Conservation (phyloP, 169 alveolate species). For the Eimeria brunetti region DNA sequence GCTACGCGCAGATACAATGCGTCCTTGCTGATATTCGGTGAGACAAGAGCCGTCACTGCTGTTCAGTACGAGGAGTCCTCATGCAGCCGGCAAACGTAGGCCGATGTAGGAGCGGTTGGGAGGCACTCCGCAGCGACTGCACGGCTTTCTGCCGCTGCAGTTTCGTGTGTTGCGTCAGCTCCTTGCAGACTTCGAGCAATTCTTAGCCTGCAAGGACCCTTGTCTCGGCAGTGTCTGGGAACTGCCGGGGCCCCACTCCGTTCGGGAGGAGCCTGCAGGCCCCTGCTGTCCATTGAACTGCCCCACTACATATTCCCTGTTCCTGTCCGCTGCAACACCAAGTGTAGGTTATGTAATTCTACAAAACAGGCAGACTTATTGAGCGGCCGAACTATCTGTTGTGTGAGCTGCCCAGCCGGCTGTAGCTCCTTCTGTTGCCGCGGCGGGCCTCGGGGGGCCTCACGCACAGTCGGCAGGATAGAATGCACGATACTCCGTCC, state of each 20-base stretch:
- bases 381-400: neutral
- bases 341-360: neutral
- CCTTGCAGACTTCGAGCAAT: neutral
- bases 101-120: neutral
- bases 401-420: neutral
- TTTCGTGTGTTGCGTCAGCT: neutral
- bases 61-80: neutral
- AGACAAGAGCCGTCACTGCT: neutral
- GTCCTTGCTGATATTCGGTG: neutral
- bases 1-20: neutral
- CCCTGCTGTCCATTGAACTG: neutral
- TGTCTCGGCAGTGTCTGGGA: neutral
- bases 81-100: neutral
- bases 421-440: neutral
- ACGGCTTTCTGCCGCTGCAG: neutral
- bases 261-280: neutral
- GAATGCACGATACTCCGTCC: neutral
- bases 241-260: neutral
- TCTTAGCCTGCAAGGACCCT: neutral
- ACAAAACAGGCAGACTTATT: neutral
- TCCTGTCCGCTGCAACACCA: neutral
- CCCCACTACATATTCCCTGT: neutral
- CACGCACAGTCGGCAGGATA: neutral
- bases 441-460: neutral
- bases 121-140: neutral